Evolutionary conservation across 345 rosid genomes (phyloP).

Genomic region (Euphorbia pulcherrima): DNA sequence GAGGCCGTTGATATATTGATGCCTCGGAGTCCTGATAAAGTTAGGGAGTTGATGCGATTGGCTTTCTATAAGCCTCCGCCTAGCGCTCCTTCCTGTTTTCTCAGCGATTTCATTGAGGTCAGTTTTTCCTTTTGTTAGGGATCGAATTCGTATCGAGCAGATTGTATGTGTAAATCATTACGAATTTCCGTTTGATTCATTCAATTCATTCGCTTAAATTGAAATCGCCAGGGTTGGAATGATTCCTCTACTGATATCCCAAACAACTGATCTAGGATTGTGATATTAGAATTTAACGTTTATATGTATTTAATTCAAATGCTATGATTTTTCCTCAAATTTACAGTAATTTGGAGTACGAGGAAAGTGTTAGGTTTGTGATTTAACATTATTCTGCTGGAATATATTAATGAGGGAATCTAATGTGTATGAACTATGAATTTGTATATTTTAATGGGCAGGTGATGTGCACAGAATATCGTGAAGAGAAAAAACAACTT

Average conservation of each 20-base stretch:
- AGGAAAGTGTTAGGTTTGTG: too few species aligned
- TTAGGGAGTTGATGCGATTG: constrained; percentile 41
- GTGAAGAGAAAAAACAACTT: constrained; percentile 68
- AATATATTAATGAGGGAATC: neutral
- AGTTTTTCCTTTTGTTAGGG: too few species aligned
- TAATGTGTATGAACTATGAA: constrained; percentile 1
- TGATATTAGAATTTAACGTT: neutral
- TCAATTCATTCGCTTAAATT: too few species aligned
- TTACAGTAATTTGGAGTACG: neutral
- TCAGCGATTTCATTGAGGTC: constrained; percentile 55
- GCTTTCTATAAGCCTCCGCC: constrained; percentile 57
- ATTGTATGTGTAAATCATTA: too few species aligned
- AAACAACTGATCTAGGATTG: neutral
- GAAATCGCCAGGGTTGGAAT: too few species aligned
- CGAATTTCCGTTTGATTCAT: too few species aligned
- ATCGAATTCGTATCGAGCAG: neutral
- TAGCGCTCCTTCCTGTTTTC: constrained; percentile 63
- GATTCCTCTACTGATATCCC: too few species aligned
- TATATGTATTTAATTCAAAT: neutral
- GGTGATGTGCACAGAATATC: constrained; percentile 76
- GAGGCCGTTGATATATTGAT: constrained; percentile 53
- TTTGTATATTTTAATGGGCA: constrained; percentile 25
- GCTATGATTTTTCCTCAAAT: too few species aligned
- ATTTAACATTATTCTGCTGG: too few species aligned
- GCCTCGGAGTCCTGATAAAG: constrained; percentile 62